Evolutionary conservation across 768 basidiomycete species (phyloP).

Genomic region (Antrodiella citrinella): DNA sequence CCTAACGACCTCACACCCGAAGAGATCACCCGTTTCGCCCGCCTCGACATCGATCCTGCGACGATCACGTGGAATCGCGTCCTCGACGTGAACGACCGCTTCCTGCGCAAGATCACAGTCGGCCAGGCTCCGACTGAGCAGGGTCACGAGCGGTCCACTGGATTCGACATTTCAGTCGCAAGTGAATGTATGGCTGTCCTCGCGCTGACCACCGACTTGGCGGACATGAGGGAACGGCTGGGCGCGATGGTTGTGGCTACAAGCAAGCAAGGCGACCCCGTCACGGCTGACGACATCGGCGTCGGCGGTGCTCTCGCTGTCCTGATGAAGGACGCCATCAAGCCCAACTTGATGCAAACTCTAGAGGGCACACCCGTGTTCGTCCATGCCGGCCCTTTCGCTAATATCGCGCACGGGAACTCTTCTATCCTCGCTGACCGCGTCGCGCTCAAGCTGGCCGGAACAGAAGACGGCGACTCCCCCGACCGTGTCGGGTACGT

Average conservation of each 20-base stretch:
- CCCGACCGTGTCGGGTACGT: constrained; percentile 84
- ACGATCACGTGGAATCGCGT: constrained; percentile 99
- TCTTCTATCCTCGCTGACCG: constrained; percentile 98
- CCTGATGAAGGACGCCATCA: constrained; percentile 97
- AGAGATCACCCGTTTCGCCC: constrained; percentile 83
- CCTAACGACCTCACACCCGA: constrained; percentile 90
- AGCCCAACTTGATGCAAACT: constrained; percentile 98
- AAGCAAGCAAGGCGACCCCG: constrained; percentile 80
- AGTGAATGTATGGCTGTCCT: constrained; percentile 98
- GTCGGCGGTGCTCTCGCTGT: constrained; percentile 93
- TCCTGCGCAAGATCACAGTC: constrained; percentile 88
- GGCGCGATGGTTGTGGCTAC: constrained; percentile 98
- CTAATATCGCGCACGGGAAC: constrained; percentile 98
- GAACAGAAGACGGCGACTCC: constrained; percentile 85
- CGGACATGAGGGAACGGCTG: constrained; percentile 87
- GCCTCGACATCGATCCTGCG: constrained; percentile 82
- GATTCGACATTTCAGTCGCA: constrained; percentile 95
- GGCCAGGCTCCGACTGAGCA: constrained; percentile 89
- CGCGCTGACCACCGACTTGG: constrained; percentile 78
- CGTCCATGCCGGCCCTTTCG: constrained; percentile 97
- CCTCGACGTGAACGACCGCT: constrained; percentile 93
- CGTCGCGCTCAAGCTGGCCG: constrained; percentile 93
- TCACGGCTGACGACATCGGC: constrained; percentile 96
- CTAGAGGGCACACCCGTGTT: constrained; percentile 98
- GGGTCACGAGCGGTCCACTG: constrained; percentile 81